A percentile compares a stretch with the other conserved stretches of the same genome.
Evolutionary conservation across 208 protist species (phyloP).

Genomic region (Leishmania mexicana): DNA sequence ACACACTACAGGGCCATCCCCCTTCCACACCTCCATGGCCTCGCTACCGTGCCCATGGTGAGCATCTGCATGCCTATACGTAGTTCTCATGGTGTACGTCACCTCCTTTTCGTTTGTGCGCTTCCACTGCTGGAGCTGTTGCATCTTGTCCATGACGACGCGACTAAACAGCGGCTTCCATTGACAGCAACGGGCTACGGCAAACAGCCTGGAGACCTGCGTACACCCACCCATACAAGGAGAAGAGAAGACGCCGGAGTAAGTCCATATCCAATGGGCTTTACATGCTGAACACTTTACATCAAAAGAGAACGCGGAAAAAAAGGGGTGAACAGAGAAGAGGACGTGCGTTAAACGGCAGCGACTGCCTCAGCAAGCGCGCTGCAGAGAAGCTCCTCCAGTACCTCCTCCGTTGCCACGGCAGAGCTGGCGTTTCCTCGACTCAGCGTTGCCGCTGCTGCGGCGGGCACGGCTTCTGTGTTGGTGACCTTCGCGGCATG

Average conservation of each 20-base stretch:
- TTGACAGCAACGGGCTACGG: not conserved
- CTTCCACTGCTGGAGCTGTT: not conserved
- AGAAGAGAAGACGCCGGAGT: conserved; percentile 2
- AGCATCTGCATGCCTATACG: not conserved
- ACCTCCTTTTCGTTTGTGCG: not conserved
- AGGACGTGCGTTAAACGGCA: not conserved
- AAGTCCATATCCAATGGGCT: conserved; percentile 8
- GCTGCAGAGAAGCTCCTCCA: conserved; percentile 66
- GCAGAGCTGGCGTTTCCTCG: not conserved
- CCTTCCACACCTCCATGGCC: not conserved
- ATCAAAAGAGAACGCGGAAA: not conserved
- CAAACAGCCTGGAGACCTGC: not conserved
- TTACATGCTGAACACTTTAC: conserved; percentile 13
- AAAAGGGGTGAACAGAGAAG: not conserved
- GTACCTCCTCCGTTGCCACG: conserved; percentile 12
- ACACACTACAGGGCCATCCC: not conserved
- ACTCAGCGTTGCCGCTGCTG: not conserved
- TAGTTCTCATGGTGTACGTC: not conserved
- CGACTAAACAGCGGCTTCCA: not conserved
- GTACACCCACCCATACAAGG: not conserved
- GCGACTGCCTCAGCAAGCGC: conserved; percentile 25
- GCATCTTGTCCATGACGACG: not conserved
- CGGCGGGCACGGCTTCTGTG: not conserved
- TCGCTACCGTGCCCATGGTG: not conserved
- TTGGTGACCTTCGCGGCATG: conserved; percentile 7